phyloP scores from a whole-genome alignment of 768 basidiomycete species.

The Pholiota molesta region DNA sequence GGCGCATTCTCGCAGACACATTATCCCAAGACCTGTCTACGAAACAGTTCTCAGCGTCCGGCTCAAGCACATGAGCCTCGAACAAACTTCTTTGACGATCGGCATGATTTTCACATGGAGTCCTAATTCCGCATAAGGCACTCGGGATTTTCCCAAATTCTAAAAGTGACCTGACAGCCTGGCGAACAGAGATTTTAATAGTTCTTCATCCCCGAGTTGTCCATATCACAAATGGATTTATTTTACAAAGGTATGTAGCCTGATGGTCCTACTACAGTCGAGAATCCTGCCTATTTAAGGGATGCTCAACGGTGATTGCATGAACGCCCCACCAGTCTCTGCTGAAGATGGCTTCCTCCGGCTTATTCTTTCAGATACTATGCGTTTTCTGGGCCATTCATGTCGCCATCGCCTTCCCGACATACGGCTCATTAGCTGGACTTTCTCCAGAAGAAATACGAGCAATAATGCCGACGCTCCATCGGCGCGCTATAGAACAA shows the following conservation, averaged over 20 bases:
- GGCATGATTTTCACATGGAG: not conserved
- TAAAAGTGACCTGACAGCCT: conserved; percentile 1
- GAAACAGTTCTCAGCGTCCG: not conserved
- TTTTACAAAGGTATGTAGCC: not conserved
- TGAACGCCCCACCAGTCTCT: not conserved
- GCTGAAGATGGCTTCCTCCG: not conserved
- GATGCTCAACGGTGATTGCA: not conserved
- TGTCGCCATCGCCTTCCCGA: not conserved
- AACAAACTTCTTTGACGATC: not conserved
- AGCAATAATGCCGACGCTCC: conserved; percentile 4
- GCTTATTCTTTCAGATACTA: not conserved
- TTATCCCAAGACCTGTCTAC: not conserved
- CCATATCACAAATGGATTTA: not conserved
- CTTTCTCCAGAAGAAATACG: conserved; percentile 1
- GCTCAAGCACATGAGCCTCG: not conserved
- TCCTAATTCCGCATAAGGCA: not conserved
- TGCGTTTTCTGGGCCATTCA: not conserved
- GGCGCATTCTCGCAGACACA: not conserved
- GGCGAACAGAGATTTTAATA: not conserved
- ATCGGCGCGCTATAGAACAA: not conserved
- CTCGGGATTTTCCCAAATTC: not conserved
- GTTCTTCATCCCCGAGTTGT: not conserved
- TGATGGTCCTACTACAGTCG: not conserved
- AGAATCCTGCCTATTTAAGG: not conserved
- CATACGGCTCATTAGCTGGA: conserved; percentile 4